Evolutionary conservation across 2,329 filamentous ascomycete genomes (phyloP), one percentile per base, ranked within the genome.

Genomic region (Colletotrichum liaoningense): DNA sequence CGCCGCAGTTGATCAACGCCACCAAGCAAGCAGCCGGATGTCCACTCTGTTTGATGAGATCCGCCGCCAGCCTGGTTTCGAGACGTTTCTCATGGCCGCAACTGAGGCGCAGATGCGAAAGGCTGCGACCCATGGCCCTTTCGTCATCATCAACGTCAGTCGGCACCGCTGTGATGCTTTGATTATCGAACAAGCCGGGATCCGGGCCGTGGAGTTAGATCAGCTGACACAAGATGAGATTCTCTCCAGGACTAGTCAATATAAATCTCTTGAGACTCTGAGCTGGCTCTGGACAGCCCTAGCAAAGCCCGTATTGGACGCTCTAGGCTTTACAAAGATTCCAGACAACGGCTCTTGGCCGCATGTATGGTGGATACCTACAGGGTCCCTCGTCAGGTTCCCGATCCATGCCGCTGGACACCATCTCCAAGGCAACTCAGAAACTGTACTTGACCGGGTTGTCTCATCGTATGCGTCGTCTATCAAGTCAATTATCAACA

Each of bases 141-240:
- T 84, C 49, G 75, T 80, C 8, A 63, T 81, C 8, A 63, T 83
- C 24, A 83, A 82, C 67, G 68, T 79, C 1, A 81, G 79, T 63
- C 0, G 8, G 1, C 69, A 77, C 42, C 75, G 79, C 3, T 80
- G 80, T 57, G 26, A 26, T 4, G 26, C 26, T 26, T 26, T 26
- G 26, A 26, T 26, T 26, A 26, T 26, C 26, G 26, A 26, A 26
- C 26, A 26, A 26, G 26, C 26, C 26, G 26, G 26, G 26, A 75
- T 80, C 12, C 67, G 70, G 28, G 16, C 22, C 1, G 16, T 82
- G 16, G 16, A 49, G 7, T 67, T 82, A 1, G 73, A 75, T 3
- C 11, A 63, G 6, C 55, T 80, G 7, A 68, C 28, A 19, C n/a
- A n/a, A 2, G 16, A n/a, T 12, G 3, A 28, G 24, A 9, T 54